Conservation (phyloP, 345 rosid genomes). For the Aegle marmelos region DNA sequence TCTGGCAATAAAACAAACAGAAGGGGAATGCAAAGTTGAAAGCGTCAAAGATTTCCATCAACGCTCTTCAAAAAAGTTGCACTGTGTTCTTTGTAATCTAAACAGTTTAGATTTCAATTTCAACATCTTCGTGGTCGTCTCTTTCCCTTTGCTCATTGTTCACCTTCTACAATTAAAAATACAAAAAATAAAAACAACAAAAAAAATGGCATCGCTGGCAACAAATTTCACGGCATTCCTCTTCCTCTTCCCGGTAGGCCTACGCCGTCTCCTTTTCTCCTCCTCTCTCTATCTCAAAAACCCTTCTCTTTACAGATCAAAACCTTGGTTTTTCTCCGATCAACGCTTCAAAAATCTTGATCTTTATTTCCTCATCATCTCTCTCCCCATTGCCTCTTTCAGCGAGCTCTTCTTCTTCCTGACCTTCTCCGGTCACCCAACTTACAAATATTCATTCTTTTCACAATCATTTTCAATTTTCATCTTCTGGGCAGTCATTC, state of each 20-base stretch:
- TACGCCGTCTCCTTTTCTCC: constrained; percentile 49
- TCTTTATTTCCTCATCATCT: constrained; percentile 42
- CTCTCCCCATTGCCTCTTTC: constrained; percentile 55
- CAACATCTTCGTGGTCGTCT: neutral
- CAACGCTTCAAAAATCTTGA: constrained; percentile 46
- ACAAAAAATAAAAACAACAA: neutral
- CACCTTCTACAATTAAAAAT: neutral
- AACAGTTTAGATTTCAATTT: neutral
- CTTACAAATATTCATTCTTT: constrained; percentile 48
- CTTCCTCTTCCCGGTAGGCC: constrained; percentile 46
- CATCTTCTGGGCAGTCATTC: constrained; percentile 42
- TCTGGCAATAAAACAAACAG: too few species aligned
- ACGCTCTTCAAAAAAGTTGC: neutral
- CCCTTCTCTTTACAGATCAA: constrained; percentile 54
- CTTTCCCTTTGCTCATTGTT: neutral
- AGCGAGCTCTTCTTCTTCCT: constrained; percentile 44
- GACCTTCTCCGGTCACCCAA: constrained; percentile 39
- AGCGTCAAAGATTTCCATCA: neutral
- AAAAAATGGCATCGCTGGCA: constrained; percentile 42
- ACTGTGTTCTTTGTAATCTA: neutral
- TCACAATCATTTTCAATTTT: constrained; percentile 37
- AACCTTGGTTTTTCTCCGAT: constrained; percentile 46
- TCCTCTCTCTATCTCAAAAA: constrained; percentile 50
- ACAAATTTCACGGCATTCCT: constrained; percentile 41
- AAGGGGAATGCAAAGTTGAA: neutral